A percentile compares a stretch with the other conserved stretches of the same genome.
These are phyloP conservation scores for Fomitopsis serialis DNA, from an alignment of 768 basidiomycete species.

Conservation along the genomic window DNA sequence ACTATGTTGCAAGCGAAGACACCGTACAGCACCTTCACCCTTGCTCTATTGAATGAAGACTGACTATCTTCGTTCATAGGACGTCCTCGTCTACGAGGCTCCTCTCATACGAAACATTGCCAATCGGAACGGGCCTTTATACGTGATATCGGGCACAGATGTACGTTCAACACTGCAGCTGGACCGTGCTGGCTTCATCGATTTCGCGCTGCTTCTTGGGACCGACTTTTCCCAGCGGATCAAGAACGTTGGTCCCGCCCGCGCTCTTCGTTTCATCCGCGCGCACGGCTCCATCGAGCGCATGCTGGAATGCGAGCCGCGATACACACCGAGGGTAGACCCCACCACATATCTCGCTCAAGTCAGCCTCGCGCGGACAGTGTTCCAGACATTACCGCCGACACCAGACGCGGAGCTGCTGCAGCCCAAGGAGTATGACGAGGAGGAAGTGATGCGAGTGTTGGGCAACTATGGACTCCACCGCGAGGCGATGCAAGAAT, in stretches of 20 bases:
- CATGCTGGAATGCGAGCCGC: conserved; percentile 46
- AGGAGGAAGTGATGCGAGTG: conserved; percentile 37
- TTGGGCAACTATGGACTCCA: conserved; percentile 46
- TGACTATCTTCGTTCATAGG: conserved; percentile 34
- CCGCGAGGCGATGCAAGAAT: conserved; percentile 20
- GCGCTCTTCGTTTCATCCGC: conserved; percentile 72
- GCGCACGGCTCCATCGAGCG: conserved; percentile 69
- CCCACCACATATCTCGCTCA: conserved; percentile 55
- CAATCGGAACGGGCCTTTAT: conserved; percentile 50
- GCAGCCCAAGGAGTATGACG: conserved; percentile 32
- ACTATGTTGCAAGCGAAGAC: conserved; percentile 90
- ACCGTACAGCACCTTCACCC: conserved; percentile 42
- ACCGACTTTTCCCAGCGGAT: conserved; percentile 90
- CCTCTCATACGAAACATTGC: conserved; percentile 80
- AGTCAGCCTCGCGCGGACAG: conserved; percentile 52
- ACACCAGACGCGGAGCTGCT: conserved; percentile 39
- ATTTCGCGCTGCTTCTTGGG: conserved; percentile 83
- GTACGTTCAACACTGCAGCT: conserved; percentile 57
- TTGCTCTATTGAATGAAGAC: conserved; percentile 1
- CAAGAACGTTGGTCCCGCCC: conserved; percentile 71
- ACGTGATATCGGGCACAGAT: conserved; percentile 56
- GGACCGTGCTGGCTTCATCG: conserved; percentile 55
- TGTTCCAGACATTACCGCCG: conserved; percentile 65
- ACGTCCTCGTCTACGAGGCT: conserved; percentile 78
- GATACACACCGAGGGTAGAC: conserved; percentile 46